These are phyloP conservation scores for Dioszegia crocea DNA, from an alignment of 768 basidiomycete genomes.

Conservation along the genomic window DNA sequence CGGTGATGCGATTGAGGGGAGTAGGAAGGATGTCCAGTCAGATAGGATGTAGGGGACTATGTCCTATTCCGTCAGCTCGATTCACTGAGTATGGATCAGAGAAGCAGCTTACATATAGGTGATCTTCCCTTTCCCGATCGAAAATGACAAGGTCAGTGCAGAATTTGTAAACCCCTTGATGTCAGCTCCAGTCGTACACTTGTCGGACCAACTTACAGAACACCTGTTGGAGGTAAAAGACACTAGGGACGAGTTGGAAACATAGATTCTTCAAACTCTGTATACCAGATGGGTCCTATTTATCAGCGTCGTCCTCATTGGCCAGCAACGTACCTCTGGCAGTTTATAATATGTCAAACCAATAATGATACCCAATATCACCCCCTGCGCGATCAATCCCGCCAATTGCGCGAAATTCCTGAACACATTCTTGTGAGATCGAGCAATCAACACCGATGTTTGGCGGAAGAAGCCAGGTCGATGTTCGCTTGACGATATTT, in stretches of 20 bases:
- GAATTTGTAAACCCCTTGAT: conserved; percentile 48
- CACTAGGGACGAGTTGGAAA: conserved; percentile 45
- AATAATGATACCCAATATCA: conserved; percentile 44
- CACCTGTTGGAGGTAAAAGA: conserved; percentile 46
- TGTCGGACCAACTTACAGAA: conserved; percentile 20
- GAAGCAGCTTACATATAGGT: conserved; percentile 30
- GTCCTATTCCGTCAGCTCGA: conserved; percentile 27
- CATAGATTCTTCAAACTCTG: conserved; percentile 50
- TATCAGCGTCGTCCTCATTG: neutral
- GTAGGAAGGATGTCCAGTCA: conserved; percentile 50
- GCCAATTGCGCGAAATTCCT: conserved; percentile 37
- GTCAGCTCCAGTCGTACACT: neutral
- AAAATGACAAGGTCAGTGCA: conserved; percentile 53
- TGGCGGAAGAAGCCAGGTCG: conserved; percentile 37
- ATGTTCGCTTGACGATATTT: neutral
- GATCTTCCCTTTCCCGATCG: conserved; percentile 54
- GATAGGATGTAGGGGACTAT: conserved; percentile 52
- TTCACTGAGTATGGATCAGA: neutral
- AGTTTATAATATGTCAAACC: conserved; percentile 52
- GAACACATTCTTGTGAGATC: conserved; percentile 44
- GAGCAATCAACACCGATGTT: conserved; percentile 35
- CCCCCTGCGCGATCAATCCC: conserved; percentile 26
- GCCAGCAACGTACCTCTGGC: conserved; percentile 38
- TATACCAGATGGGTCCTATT: conserved; percentile 48
- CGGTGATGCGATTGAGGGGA: conserved; percentile 51